Conservation (phyloP, 768 basidiomycete genomes). For the Mycena alexandri region DNA sequence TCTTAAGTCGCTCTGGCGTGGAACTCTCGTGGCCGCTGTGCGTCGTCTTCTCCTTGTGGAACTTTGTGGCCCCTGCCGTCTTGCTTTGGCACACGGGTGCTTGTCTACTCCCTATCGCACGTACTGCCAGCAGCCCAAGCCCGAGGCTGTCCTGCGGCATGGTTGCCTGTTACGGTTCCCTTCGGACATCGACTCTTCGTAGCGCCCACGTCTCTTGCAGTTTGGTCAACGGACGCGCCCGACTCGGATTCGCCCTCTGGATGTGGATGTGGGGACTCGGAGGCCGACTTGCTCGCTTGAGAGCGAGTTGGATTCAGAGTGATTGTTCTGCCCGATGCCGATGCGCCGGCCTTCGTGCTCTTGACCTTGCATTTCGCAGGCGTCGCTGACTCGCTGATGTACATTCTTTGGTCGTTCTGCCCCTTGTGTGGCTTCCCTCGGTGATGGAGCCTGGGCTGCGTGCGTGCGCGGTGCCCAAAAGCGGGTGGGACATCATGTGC, state of each 20-base stretch:
- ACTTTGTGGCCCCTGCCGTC: no score
- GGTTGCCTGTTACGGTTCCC: not conserved
- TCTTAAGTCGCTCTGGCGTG: conserved; percentile 33
- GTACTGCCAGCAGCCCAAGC: not conserved
- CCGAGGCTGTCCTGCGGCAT: not conserved
- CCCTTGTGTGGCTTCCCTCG: conserved; percentile 9
- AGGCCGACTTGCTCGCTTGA: not conserved
- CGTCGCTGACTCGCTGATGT: not conserved
- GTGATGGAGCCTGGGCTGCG: conserved; percentile 5
- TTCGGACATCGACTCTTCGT: not conserved
- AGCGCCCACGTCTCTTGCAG: conserved; percentile 9
- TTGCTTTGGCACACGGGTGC: no score
- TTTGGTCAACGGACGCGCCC: conserved; percentile 2
- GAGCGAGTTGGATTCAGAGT: not conserved
- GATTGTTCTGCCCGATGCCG: not conserved
- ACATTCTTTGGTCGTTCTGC: not conserved
- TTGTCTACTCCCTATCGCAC: conserved; percentile 22
- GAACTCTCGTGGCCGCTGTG: conserved; percentile 49
- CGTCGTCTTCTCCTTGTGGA: conserved; percentile 21
- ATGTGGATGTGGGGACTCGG: not conserved
- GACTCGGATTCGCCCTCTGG: conserved; percentile 2
- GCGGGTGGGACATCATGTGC: conserved; percentile 2
- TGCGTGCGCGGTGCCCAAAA: not conserved
- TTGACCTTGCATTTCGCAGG: conserved; percentile 2
- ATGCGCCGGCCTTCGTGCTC: not conserved